Evolutionary conservation across 805 yeast genomes (phyloP), one percentile per base, ranked within the genome.

Genomic region (Metschnikowia lochheadii): DNA sequence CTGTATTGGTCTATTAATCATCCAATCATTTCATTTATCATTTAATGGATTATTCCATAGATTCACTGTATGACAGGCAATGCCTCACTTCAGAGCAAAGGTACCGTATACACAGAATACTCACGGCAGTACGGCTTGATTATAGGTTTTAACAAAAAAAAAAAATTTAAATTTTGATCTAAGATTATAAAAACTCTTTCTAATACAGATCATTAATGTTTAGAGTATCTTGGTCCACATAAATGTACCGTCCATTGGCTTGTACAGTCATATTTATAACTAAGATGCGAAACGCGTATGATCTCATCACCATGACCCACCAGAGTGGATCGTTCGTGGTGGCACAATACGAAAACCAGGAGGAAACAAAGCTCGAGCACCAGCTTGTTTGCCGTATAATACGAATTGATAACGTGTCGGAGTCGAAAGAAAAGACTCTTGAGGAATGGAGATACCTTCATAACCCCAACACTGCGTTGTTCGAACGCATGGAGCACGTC

Each of bases 401-500:
- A 1, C 78, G 78, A 55, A 60, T 84, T 0, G 75, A 75, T 56
- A 83, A 85, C 65, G 69, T 80, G 1, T 70, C 83, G 6, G 71
- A 65, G 31, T 80, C 89, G 0, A 67, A 69, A 18, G 61, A 79
- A 18, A 64, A 71, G n/a, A 82, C 80, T 54, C 59, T 83, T 3
- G 92, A 85, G 54, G 78, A 75, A 5, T 68, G 86, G 64, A 68
- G 67, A 20, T 75, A 76, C 33, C 64, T 68, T 46, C 66, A 77
- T n/a, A 83, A 85, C 57, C 81, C 83, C 1, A 81, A 79, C 53
- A 75, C 72, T n/a, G 83, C 79, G 2, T 79, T 79, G 14, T 82
- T 80, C 2, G 92, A 85, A 63, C 65, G 84, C 23, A 63, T 84
- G 44, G 56, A 59, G 51, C 62, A 63, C 39, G 66, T 82, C 14